Conservation (phyloP, 1,284 basidiomycete species). For the Coniferiporia weirii region DNA sequence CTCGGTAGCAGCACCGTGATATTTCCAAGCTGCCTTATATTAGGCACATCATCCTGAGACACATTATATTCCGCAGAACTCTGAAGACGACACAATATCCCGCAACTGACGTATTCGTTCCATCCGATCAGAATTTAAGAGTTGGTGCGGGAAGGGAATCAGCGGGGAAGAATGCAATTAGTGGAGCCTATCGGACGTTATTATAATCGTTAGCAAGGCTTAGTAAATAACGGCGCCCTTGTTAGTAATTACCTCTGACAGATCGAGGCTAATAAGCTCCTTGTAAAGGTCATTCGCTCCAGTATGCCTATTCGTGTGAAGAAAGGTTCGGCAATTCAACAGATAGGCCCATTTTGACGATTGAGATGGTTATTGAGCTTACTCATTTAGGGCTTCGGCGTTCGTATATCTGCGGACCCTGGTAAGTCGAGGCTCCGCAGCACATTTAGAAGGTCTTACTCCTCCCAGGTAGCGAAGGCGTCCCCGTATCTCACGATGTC, state of each 20-base stretch:
- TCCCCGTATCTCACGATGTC: not conserved
- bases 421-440: not conserved
- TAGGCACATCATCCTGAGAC: too few relatives aligned
- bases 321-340: not conserved
- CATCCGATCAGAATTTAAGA: not conserved
- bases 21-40: too few relatives aligned
- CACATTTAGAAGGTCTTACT: not conserved
- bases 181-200: not conserved
- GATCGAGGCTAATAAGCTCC: not conserved
- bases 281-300: not conserved
- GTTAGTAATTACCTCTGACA: not conserved
- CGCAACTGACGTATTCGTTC: too few relatives aligned
- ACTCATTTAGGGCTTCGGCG: not conserved
- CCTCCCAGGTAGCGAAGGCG: not conserved
- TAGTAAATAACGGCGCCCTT: not conserved
- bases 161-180: not conserved
- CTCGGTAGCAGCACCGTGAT: too few relatives aligned
- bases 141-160: constrained; percentile 4
- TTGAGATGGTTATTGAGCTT: not conserved
- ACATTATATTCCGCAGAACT: too few relatives aligned
- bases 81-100: too few relatives aligned
- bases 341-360: not conserved
- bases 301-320: not conserved
- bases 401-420: not conserved
- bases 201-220: not conserved